These are phyloP conservation scores for Isoetes engelmannii DNA, from an alignment of 83 land plant genomes.

Conservation along the genomic window DNA sequence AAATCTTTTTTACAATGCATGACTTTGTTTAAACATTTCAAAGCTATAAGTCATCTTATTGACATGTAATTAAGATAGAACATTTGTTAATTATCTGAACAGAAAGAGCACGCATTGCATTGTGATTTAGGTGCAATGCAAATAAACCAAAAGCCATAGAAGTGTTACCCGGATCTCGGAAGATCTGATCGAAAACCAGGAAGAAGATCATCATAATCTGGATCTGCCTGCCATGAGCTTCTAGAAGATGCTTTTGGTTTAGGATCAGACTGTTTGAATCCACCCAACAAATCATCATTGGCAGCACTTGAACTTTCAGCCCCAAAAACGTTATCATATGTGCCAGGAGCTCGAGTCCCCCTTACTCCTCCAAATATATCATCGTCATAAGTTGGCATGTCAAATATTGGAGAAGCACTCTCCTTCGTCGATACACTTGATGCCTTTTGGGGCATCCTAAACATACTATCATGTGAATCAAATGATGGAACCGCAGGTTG, in stretches of 20 bases:
- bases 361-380: slow-evolving; percentile 46
- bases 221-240: background rate
- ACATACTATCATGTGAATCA: slow-evolving; percentile 14
- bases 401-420: slow-evolving; percentile 34
- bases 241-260: background rate
- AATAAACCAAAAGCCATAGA: background rate
- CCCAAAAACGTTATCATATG: slow-evolving; percentile 43
- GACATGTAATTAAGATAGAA: too few species aligned
- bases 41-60: too few species aligned
- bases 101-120: too few species aligned
- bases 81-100: too few species aligned
- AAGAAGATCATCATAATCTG: slow-evolving; percentile 1
- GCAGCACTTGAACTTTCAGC: slow-evolving; percentile 10
- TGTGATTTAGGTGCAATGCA: too few species aligned
- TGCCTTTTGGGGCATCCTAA: background rate
- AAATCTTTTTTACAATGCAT: too few species aligned
- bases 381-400: slow-evolving; percentile 50
- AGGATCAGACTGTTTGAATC: slow-evolving; percentile 14
- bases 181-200: background rate
- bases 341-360: slow-evolving; percentile 13
- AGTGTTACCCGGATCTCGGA: background rate
- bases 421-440: background rate
- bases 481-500: background rate
- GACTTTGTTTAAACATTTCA: too few species aligned
- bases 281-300: slow-evolving; percentile 53